phyloP scores from a whole-genome alignment of 306 rosid species.

The Pueraria montana region DNA sequence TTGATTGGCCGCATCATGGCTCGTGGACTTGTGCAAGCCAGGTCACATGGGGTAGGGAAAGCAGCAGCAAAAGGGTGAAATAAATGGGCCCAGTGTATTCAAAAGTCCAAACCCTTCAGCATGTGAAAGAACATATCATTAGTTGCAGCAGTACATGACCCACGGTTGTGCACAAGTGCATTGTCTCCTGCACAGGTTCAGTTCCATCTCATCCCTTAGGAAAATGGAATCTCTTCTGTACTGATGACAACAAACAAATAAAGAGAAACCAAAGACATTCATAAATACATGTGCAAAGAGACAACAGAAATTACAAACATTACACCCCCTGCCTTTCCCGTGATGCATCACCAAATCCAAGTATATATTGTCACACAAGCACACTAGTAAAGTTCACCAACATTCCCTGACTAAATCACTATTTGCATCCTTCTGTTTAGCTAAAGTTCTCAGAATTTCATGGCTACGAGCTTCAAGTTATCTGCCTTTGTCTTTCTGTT shows the following conservation, averaged over 20 bases:
- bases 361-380: slow-evolving; percentile 29
- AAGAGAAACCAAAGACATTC: slow-evolving; percentile 13
- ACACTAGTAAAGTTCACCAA: slow-evolving; percentile 50
- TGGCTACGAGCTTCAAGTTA: slow-evolving; percentile 45
- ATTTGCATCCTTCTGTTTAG: slow-evolving; percentile 23
- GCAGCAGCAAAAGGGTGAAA: slow-evolving; percentile 7
- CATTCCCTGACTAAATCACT: slow-evolving; percentile 13
- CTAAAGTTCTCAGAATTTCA: slow-evolving; percentile 33
- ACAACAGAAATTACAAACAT: not conserved
- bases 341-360: slow-evolving; percentile 40
- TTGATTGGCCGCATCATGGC: slow-evolving; percentile 17
- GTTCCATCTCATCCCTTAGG: not conserved
- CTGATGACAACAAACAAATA: slow-evolving; percentile 15
- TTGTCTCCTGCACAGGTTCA: slow-evolving; percentile 31
- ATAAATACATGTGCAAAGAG: slow-evolving; percentile 56
- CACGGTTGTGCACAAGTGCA: not conserved
- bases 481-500: slow-evolving; percentile 11
- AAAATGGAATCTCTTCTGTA: slow-evolving; percentile 25
- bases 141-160: not conserved
- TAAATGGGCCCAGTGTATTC: slow-evolving; percentile 53
- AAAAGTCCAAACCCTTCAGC: not conserved
- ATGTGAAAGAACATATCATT: slow-evolving; percentile 33
- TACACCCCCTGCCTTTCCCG: slow-evolving; percentile 37
- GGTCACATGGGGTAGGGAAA: slow-evolving; percentile 45
- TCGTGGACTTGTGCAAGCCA: not conserved